Evolutionary conservation across 148 eudicot species (phyloP).

Genomic region (Tetragonia tetragonoides): DNA sequence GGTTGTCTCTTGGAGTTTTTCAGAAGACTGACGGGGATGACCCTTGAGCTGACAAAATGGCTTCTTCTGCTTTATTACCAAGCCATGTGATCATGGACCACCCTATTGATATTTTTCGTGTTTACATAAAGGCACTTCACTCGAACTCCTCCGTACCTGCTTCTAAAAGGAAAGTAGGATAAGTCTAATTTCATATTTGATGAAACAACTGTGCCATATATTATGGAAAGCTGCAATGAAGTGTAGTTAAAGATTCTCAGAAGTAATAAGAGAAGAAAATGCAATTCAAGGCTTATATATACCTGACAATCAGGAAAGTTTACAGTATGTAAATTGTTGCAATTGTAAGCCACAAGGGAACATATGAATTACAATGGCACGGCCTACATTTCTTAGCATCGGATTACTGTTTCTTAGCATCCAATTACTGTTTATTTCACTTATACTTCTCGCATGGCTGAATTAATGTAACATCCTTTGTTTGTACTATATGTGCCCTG

Average conservation of each 20-base stretch:
- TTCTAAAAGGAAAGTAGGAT: neutral
- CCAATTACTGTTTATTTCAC: too few species aligned
- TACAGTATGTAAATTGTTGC: neutral
- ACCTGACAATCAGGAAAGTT: too few species aligned
- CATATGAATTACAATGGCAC: neutral
- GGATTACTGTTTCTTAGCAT: too few species aligned
- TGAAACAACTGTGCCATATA: neutral
- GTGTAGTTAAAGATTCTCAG: neutral
- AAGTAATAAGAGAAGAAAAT: too few species aligned
- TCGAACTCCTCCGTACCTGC: neutral
- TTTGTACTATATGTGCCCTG: neutral
- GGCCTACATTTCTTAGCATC: too few species aligned
- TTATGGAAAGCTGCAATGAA: neutral
- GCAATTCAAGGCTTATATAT: too few species aligned
- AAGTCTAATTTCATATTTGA: neutral
- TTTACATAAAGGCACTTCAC: neutral
- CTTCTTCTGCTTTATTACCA: slow-evolving; percentile 18
- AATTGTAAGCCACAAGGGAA: neutral
- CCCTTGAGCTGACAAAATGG: neutral
- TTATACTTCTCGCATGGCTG: too few species aligned
- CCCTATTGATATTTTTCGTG: neutral
- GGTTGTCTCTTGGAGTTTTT: slow-evolving; percentile 10
- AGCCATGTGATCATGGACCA: slow-evolving; percentile 33
- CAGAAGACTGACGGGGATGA: neutral
- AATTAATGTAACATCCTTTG: neutral